Conservation (phyloP, 257 asterid species). For the Scutellaria baicalensis region DNA sequence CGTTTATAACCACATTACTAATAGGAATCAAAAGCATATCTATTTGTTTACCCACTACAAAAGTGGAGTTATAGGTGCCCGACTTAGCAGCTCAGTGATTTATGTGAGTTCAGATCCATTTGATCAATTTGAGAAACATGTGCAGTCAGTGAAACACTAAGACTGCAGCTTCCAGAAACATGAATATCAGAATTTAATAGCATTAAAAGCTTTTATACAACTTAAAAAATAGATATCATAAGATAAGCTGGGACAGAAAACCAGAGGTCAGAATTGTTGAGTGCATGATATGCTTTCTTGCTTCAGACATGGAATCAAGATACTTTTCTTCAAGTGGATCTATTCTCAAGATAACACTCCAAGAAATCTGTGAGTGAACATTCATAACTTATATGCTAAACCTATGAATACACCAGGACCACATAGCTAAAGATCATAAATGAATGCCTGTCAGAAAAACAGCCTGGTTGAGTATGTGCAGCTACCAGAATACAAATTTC, state of each 20-base stretch:
- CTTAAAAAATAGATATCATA: background rate
- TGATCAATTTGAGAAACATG: background rate
- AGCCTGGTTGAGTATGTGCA: background rate
- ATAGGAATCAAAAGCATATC: background rate
- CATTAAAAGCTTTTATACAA: background rate
- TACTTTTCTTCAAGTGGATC: background rate
- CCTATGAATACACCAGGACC: background rate
- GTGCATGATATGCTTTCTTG: background rate
- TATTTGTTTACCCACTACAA: background rate
- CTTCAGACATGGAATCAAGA: background rate
- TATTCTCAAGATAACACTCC: background rate
- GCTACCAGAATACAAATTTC: background rate
- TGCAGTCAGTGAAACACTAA: background rate
- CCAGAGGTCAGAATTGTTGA: background rate
- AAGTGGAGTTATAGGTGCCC: background rate
- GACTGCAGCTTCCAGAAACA: background rate
- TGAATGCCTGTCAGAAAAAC: background rate
- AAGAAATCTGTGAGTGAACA: background rate
- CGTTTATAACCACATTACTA: too few species aligned
- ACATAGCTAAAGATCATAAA: background rate
- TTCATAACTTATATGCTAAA: background rate
- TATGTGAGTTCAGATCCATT: background rate
- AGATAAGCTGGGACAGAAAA: constrained; percentile 5
- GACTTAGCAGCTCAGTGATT: background rate
- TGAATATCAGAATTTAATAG: background rate